Percentiles rank a stretch among this genome's conserved stretches.
phyloP scores from a whole-genome alignment of 163 green algal species.

The Scenedesmus sp. region DNA sequence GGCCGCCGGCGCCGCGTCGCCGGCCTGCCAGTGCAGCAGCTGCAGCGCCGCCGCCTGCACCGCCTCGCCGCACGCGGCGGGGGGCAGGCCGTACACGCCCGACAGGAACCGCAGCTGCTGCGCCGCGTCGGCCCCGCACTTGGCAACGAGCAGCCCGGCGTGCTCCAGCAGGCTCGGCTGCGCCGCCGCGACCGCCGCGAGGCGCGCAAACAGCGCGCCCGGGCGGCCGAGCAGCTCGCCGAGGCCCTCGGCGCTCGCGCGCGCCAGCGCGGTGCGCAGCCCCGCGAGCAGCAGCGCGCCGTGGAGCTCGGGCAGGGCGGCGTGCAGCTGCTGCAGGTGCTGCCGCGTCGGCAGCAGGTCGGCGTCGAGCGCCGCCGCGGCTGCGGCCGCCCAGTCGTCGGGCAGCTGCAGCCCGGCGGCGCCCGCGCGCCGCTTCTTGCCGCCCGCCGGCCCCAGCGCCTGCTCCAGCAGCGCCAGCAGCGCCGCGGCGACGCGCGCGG shows the following conservation, averaged over 20 bases:
- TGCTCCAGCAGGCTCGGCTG: conserved; percentile 23
- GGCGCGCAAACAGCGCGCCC: conserved; percentile 15
- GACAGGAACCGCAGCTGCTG: conserved; percentile 25
- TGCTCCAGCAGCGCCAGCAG: conserved; percentile 23
- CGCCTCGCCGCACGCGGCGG: background rate
- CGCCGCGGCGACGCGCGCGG: conserved; percentile 12
- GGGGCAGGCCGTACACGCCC: conserved; percentile 24
- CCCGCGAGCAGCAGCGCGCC: conserved; percentile 35
- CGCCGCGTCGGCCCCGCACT: background rate
- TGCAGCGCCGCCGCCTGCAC: conserved; percentile 25
- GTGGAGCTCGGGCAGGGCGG: conserved; percentile 1
- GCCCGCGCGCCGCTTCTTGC: conserved; percentile 6
- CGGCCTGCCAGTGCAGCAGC: conserved; percentile 25
- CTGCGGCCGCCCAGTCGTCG: conserved; percentile 1
- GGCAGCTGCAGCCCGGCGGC: background rate
- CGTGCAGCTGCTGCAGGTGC: conserved; percentile 37
- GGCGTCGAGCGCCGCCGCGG: conserved; percentile 2
- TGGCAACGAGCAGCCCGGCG: conserved; percentile 29
- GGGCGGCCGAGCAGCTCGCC: conserved; percentile 9
- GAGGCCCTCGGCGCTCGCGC: background rate
- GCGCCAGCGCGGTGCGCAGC: conserved; percentile 1
- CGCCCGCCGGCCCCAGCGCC: background rate
- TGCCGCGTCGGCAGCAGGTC: background rate
- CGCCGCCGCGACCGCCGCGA: conserved; percentile 23
- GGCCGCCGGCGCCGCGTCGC: conserved; percentile 5